Evolutionary conservation across 192 early-diverging fungal genomes (phyloP).

Genomic region (Coemansia sp.): DNA sequence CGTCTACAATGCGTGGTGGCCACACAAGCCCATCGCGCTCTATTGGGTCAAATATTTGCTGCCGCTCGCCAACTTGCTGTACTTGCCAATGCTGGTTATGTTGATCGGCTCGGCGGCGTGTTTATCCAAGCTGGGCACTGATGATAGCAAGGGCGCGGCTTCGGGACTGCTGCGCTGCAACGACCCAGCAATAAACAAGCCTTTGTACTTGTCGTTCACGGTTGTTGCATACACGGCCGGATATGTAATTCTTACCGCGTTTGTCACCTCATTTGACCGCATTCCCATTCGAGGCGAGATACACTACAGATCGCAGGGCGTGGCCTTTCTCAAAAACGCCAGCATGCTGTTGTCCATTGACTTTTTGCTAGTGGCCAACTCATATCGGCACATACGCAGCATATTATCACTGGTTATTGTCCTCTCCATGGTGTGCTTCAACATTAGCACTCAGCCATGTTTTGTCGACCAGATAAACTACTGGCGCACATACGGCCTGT

Average conservation of each 20-base stretch:
- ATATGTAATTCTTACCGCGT: constrained; percentile 69
- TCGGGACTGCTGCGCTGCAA: constrained; percentile 58
- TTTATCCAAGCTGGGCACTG: constrained; percentile 51
- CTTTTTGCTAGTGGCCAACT: constrained; percentile 65
- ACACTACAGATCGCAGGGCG: constrained; percentile 70
- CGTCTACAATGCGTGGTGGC: constrained; percentile 42
- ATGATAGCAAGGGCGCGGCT: constrained; percentile 32
- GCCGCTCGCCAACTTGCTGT: constrained; percentile 59
- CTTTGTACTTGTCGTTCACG: constrained; percentile 64
- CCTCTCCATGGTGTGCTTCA: constrained; percentile 73
- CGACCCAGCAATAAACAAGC: constrained; percentile 57
- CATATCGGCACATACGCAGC: constrained; percentile 64
- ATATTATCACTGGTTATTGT: constrained; percentile 71
- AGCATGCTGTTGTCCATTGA: constrained; percentile 72
- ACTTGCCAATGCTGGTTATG: constrained; percentile 61
- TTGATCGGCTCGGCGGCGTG: constrained; percentile 61
- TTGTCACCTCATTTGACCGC: constrained; percentile 74
- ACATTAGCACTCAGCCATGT: constrained; percentile 71
- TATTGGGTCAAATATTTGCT: constrained; percentile 61
- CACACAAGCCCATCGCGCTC: constrained; percentile 43
- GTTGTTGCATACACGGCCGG: constrained; percentile 66
- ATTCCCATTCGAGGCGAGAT: constrained; percentile 72
- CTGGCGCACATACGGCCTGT: constrained; percentile 68
- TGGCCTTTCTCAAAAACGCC: constrained; percentile 78
- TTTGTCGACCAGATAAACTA: constrained; percentile 79